A percentile compares a stretch with the other conserved stretches of the same genome.
phyloP scores from a whole-genome alignment of 495 filamentous ascomycete genomes.

The Aspergillus diversus region DNA sequence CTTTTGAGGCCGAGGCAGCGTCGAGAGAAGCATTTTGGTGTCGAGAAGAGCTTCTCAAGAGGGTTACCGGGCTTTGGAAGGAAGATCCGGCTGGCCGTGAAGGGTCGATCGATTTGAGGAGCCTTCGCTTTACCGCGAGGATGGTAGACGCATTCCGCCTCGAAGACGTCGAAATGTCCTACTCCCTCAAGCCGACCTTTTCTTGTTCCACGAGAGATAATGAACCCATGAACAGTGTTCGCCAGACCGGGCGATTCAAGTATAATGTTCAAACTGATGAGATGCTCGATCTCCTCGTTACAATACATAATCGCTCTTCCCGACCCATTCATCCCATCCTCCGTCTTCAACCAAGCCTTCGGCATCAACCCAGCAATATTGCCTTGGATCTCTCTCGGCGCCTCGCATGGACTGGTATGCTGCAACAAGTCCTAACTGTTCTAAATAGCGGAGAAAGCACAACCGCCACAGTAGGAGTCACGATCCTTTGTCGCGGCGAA shows the following conservation, averaged over 20 bases:
- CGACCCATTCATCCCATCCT: slow-evolving; percentile 72
- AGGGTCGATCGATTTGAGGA: slow-evolving; percentile 75
- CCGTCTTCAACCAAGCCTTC: slow-evolving; percentile 74
- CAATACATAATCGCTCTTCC: slow-evolving; percentile 70
- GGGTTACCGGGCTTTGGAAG: slow-evolving; percentile 71
- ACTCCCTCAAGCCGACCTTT: slow-evolving; percentile 50
- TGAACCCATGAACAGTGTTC: slow-evolving; percentile 24
- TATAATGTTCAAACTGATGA: slow-evolving; percentile 68
- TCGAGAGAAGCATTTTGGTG: slow-evolving; percentile 92
- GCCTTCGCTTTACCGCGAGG: slow-evolving; percentile 68
- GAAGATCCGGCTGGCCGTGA: slow-evolving; percentile 59
- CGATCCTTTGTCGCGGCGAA: slow-evolving; percentile 74
- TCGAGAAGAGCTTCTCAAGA: slow-evolving; percentile 78
- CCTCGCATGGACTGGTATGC: slow-evolving; percentile 79
- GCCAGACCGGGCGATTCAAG: slow-evolving; percentile 48
- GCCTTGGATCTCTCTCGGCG: slow-evolving; percentile 84
- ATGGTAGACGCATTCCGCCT: slow-evolving; percentile 86
- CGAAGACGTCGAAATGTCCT: slow-evolving; percentile 75
- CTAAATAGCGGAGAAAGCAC: slow-evolving; percentile 58
- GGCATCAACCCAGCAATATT: slow-evolving; percentile 70
- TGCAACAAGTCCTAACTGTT: slow-evolving; percentile 72
- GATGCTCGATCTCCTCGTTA: slow-evolving; percentile 70
- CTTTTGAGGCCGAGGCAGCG: slow-evolving; percentile 76
- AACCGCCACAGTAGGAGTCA: slow-evolving; percentile 64
- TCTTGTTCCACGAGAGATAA: slow-evolving; percentile 21